Conservation (phyloP, 129 eudicot genomes). For the Sambucus nigra region DNA sequence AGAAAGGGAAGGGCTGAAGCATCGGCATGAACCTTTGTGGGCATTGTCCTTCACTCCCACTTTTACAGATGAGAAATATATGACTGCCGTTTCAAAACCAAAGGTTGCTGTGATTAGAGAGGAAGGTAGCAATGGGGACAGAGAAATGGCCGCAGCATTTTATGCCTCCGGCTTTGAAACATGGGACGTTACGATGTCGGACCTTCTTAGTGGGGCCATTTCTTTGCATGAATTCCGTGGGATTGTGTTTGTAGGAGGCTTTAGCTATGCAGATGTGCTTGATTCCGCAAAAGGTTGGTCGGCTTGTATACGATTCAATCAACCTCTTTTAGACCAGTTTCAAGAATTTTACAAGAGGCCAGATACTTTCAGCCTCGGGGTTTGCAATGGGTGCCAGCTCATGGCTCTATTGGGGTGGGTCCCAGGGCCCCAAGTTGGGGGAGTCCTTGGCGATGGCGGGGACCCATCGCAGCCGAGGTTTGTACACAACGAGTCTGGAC, state of each 20-base stretch:
- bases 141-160: conserved; percentile 94
- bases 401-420: conserved; percentile 99
- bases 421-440: conserved; percentile 77
- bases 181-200: conserved; percentile 84
- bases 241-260: conserved; percentile 86
- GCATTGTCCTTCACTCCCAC: conserved; percentile 58
- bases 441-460: conserved; percentile 58
- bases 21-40: conserved; percentile 77
- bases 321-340: conserved; percentile 70
- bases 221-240: conserved; percentile 50
- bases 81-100: conserved; percentile 46
- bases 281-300: conserved; percentile 99
- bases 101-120: conserved; percentile 89
- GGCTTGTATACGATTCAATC: conserved; percentile 79
- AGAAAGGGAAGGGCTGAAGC: conserved; percentile 66
- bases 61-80: conserved; percentile 40
- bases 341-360: conserved; percentile 62
- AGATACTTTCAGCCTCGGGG: conserved; percentile 89
- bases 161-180: conserved; percentile 72
- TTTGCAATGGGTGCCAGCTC: conserved; percentile 98
- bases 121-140: conserved; percentile 92
- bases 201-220: conserved; percentile 53
- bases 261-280: conserved; percentile 94
- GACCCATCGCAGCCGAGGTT: conserved; percentile 90
- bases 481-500: conserved; percentile 76